Evolutionary conservation across 2,329 filamentous ascomycete species (phyloP).

Genomic region (Phyllosticta citriasiana): DNA sequence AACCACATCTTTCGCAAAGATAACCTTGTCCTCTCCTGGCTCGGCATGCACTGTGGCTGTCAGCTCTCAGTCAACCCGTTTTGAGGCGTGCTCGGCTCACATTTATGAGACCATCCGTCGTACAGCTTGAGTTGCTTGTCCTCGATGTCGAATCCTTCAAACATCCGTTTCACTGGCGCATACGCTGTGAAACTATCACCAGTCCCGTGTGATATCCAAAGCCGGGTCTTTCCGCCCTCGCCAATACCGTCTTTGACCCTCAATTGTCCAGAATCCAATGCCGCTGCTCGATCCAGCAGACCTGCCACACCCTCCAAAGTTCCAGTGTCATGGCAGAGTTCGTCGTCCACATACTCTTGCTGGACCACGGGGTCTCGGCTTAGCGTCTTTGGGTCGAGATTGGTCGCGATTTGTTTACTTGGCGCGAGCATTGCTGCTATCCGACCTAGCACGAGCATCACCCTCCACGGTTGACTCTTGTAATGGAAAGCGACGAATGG

Average conservation of each 20-base stretch:
- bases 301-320: constrained; percentile 72
- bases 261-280: constrained; percentile 48
- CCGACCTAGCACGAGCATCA: constrained; percentile 57
- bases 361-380: constrained; percentile 57
- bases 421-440: constrained; percentile 61
- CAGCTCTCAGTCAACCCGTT: not conserved
- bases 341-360: constrained; percentile 53
- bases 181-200: constrained; percentile 60
- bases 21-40: constrained; percentile 24
- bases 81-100: constrained; percentile 24
- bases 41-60: constrained; percentile 26
- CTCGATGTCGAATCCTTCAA: constrained; percentile 45
- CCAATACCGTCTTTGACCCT: constrained; percentile 31
- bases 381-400: constrained; percentile 54
- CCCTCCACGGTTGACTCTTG: constrained; percentile 49
- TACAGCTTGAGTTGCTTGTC: constrained; percentile 67
- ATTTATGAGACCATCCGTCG: constrained; percentile 68
- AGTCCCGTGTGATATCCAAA: constrained; percentile 72
- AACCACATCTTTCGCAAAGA: constrained; percentile 25
- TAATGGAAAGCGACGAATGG: constrained; percentile 69
- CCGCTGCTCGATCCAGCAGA: constrained; percentile 63
- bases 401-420: constrained; percentile 54
- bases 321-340: constrained; percentile 69
- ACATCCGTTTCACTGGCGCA: constrained; percentile 53
- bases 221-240: constrained; percentile 47